These are phyloP conservation scores for Phytophthora lateralis DNA, from an alignment of 352 stramenopile genomes.

Conservation along the genomic window DNA sequence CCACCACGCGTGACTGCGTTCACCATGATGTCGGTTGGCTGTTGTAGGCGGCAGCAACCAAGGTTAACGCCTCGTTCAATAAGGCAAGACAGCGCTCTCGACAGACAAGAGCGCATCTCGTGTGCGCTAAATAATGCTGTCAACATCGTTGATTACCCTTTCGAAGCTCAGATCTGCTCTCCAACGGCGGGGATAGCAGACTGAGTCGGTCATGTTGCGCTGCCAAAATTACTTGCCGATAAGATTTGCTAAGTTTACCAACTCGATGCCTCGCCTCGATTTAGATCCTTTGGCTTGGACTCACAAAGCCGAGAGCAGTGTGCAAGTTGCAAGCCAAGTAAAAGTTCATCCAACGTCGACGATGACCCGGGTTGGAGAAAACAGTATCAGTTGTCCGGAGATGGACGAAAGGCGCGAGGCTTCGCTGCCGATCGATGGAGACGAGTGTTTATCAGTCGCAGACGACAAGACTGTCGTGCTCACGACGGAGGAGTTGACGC, in stretches of 20 bases:
- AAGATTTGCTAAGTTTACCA: conserved; percentile 28
- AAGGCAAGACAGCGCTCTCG: too few species aligned
- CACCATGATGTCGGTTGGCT: background rate
- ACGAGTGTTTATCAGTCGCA: conserved; percentile 3
- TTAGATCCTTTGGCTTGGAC: conserved; percentile 11
- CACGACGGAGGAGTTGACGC: conserved; percentile 44
- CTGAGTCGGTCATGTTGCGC: background rate
- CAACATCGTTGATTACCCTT: background rate
- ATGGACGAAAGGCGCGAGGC: conserved; percentile 24
- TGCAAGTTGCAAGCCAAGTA: conserved; percentile 18
- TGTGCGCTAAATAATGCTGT: conserved; percentile 10
- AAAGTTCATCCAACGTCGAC: background rate
- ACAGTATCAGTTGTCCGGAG: background rate
- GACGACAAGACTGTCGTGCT: conserved; percentile 61
- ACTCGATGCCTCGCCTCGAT: conserved; percentile 9
- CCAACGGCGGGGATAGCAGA: too few species aligned
- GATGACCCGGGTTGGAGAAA: conserved; percentile 20
- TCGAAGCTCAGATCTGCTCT: too few species aligned
- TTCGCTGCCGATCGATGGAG: conserved; percentile 9
- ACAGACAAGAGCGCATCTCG: conserved; percentile 2
- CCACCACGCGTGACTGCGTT: background rate
- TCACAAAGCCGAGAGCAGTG: conserved; percentile 5
- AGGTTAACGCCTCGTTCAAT: background rate
- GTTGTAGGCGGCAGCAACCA: background rate
- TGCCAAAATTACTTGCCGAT: conserved; percentile 8